A percentile compares a stretch with the other conserved stretches of the same genome.
Conservation (phyloP, 352 stramenopile genomes). For the Phytophthora citricola region DNA sequence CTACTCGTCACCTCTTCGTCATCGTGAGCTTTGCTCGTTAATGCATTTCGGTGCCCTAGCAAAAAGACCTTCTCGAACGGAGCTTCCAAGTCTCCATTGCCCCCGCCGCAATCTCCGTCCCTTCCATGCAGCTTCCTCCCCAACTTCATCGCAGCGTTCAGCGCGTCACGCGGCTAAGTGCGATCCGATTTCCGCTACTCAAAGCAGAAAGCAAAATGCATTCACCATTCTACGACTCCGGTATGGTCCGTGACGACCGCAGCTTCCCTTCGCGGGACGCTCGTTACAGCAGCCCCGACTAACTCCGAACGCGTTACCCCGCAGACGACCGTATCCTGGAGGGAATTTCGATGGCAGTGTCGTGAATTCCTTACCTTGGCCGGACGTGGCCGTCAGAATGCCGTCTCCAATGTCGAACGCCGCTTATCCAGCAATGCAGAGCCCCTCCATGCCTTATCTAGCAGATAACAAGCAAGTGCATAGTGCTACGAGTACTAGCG, state of each 20-base stretch:
- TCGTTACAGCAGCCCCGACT: slow-evolving; percentile 16
- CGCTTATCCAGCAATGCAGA: slow-evolving; percentile 9
- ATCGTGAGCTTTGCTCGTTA: neutral
- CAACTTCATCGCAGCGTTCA: slow-evolving; percentile 19
- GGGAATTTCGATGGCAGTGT: slow-evolving; percentile 10
- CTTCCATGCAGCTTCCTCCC: slow-evolving; percentile 21
- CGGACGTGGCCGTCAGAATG: neutral
- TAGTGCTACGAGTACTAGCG: slow-evolving; percentile 26
- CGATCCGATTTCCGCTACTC: neutral
- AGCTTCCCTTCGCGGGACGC: slow-evolving; percentile 17
- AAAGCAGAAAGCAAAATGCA: slow-evolving; percentile 14
- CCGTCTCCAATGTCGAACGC: neutral
- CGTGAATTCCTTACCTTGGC: slow-evolving; percentile 6
- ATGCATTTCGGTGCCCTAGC: slow-evolving; percentile 2
- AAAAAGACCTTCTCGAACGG: neutral
- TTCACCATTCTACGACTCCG: slow-evolving; percentile 9
- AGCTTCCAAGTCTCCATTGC: neutral
- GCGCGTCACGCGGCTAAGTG: slow-evolving; percentile 33
- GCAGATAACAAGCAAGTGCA: neutral
- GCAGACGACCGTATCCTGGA: slow-evolving; percentile 22
- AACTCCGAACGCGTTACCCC: slow-evolving; percentile 2
- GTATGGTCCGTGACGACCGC: slow-evolving; percentile 26
- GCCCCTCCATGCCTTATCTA: slow-evolving; percentile 4
- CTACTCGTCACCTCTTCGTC: neutral
- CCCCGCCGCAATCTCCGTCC: slow-evolving; percentile 4